Evolutionary conservation across 164 flowering plant species (phyloP).

Genomic region (Brasenia schreberi): DNA sequence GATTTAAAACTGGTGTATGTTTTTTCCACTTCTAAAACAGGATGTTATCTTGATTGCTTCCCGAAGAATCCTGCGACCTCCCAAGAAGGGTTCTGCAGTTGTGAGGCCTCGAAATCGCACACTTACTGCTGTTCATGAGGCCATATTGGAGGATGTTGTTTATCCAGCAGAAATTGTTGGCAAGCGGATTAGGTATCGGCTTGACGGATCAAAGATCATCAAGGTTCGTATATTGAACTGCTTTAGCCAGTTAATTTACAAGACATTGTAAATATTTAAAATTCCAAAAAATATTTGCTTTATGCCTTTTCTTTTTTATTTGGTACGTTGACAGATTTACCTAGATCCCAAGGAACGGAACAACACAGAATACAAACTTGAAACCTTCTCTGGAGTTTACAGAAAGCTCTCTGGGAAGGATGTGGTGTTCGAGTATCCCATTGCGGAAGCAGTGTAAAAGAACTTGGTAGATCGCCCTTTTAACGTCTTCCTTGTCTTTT

Average conservation of each 20-base stretch:
- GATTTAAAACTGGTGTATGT: background rate
- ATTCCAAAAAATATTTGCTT: background rate
- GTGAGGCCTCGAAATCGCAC: constrained; percentile 73
- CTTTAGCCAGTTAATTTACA: background rate
- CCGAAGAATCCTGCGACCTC: constrained; percentile 71
- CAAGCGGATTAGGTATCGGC: constrained; percentile 55
- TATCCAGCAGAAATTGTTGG: constrained; percentile 91
- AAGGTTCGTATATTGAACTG: constrained; percentile 26
- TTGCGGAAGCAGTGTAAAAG: background rate
- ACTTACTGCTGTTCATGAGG: constrained; percentile 80
- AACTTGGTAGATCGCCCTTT: too few species aligned
- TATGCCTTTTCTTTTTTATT: background rate
- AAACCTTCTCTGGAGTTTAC: constrained; percentile 4
- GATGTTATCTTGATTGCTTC: constrained; percentile 73
- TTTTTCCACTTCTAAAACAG: constrained; percentile 15
- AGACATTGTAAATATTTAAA: background rate
- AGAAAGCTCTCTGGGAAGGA: constrained; percentile 5
- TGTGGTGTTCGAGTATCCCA: constrained; percentile 3
- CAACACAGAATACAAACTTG: constrained; percentile 11
- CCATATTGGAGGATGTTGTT: constrained; percentile 70
- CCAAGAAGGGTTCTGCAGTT: constrained; percentile 86
- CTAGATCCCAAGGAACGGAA: constrained; percentile 10
- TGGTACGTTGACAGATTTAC: constrained; percentile 2
- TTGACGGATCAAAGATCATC: constrained; percentile 77
- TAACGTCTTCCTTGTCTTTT: too few species aligned